Conservation (phyloP, 495 filamentous ascomycete species). For the Gamarada debralockiae region DNA sequence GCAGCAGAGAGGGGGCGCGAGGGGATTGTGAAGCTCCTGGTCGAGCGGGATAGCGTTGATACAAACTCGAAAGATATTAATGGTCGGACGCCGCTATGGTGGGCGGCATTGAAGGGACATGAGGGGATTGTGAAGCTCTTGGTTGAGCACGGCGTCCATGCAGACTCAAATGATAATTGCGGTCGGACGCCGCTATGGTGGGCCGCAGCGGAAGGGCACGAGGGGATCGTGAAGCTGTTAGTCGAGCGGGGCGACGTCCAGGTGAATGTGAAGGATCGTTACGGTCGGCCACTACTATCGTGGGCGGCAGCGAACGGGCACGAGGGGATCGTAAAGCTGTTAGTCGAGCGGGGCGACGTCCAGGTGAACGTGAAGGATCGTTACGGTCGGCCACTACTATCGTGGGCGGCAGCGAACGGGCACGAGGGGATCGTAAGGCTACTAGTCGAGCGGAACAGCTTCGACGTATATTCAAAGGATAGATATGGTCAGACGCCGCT, state of each 20-base stretch:
- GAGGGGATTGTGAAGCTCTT: not conserved
- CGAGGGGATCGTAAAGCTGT: not conserved
- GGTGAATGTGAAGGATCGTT: conserved; percentile 12
- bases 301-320: not conserved
- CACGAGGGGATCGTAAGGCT: not conserved
- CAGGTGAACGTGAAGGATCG: not conserved
- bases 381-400: not conserved
- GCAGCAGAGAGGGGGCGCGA: no score
- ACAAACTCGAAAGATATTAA: not conserved
- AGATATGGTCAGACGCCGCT: no score
- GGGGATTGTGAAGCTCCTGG: no score
- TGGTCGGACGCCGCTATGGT: no score
- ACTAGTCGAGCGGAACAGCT: no score
- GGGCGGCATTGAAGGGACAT: not conserved
- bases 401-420: not conserved
- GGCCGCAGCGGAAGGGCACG: conserved; percentile 19
- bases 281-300: not conserved
- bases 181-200: no score
- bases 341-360: no score
- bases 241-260: conserved; percentile 16
- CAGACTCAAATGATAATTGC: no score
- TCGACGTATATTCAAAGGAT: no score
- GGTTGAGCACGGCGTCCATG: conserved; percentile 7
- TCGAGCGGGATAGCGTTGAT: not conserved
- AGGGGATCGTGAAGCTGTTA: conserved; percentile 22